Conservation (phyloP, 2,329 filamentous ascomycete genomes). For the Colletotrichum gloeosporioides region DNA sequence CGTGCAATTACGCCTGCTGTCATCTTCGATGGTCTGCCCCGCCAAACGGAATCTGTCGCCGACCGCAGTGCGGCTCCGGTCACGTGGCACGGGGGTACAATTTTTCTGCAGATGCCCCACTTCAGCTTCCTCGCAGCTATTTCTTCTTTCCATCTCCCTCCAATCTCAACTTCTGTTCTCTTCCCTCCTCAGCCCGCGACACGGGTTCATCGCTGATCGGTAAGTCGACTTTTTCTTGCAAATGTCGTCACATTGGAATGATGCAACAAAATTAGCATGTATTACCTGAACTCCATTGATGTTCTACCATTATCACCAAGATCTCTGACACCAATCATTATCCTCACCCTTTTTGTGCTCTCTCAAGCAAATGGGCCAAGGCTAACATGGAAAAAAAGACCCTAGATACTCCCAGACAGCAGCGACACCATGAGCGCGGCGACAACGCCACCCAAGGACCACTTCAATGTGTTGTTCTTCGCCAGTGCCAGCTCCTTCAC, state of each 20-base stretch:
- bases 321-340: conserved; percentile 64
- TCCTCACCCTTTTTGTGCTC: conserved; percentile 1
- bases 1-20: not conserved
- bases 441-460: conserved; percentile 59
- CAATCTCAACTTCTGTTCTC: not conserved
- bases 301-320: conserved; percentile 70
- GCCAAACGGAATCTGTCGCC: not conserved
- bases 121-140: not conserved
- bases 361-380: not conserved
- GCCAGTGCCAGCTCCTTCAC: conserved; percentile 77
- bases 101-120: not conserved
- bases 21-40: not conserved
- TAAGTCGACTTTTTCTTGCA: conserved; percentile 27
- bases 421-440: conserved; percentile 36
- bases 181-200: not conserved
- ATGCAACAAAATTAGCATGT: conserved; percentile 61
- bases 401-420: not conserved
- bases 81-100: not conserved
- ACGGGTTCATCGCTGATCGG: not conserved
- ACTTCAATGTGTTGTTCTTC: conserved; percentile 85
- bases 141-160: not conserved
- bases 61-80: not conserved
- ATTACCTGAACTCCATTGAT: conserved; percentile 65
- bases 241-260: conserved; percentile 41
- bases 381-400: conserved; percentile 25